Conservation (phyloP, 108 stramenopile species). For the Cyclotella choctawhatcheeana region DNA sequence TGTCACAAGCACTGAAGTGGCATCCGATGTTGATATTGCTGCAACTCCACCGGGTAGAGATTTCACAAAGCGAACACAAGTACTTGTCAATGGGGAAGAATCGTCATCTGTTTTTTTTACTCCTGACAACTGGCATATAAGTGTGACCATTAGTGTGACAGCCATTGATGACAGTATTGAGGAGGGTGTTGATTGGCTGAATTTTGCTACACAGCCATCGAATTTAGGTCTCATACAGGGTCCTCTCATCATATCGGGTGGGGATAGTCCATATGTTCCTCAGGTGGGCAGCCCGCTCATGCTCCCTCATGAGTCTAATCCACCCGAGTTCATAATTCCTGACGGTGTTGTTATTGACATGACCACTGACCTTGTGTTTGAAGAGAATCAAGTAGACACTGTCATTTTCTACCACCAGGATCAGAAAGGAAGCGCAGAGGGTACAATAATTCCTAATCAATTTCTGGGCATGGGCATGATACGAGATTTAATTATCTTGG, state of each 20-base stretch:
- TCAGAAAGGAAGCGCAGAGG: constrained; percentile 29
- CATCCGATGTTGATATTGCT: constrained; percentile 4
- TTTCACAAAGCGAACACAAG: not conserved
- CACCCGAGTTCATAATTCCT: constrained; percentile 23
- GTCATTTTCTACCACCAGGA: constrained; percentile 43
- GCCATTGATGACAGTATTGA: constrained; percentile 44
- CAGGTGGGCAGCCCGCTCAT: constrained; percentile 23
- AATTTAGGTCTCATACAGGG: constrained; percentile 40
- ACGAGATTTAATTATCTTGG: constrained; percentile 25
- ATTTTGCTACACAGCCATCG: constrained; percentile 51
- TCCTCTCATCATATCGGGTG: constrained; percentile 37
- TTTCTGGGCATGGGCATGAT: constrained; percentile 46
- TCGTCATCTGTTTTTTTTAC: not conserved
- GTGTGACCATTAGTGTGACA: constrained; percentile 22
- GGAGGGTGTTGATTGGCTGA: constrained; percentile 48
- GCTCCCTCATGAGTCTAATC: constrained; percentile 38
- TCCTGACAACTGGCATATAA: constrained; percentile 27
- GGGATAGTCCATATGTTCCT: constrained; percentile 28
- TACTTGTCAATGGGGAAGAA: constrained; percentile 3
- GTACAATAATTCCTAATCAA: constrained; percentile 14
- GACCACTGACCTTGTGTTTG: constrained; percentile 15
- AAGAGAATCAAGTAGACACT: constrained; percentile 46
- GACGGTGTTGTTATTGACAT: constrained; percentile 28
- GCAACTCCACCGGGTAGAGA: constrained; percentile 12
- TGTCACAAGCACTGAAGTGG: not conserved